Percentiles rank a stretch among this genome's conserved stretches.
phyloP scores from a whole-genome alignment of 257 asterid species.

The Handroanthus guayacan region DNA sequence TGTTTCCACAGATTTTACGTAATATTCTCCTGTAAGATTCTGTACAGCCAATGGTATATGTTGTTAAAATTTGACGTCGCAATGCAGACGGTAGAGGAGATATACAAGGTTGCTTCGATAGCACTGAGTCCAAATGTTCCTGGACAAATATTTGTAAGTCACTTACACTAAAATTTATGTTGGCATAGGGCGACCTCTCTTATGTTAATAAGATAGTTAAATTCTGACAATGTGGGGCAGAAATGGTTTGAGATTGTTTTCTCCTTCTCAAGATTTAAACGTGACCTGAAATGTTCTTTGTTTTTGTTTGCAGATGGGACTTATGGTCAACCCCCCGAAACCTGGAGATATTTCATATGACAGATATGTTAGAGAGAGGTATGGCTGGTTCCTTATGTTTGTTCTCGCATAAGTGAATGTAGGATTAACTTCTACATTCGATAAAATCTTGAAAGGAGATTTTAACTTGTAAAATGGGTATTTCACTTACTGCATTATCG shows the following conservation, averaged over 20 bases:
- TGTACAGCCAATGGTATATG: no score
- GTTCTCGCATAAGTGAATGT: neutral
- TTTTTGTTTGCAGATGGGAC: conserved; percentile 76
- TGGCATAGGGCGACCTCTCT: neutral
- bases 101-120: conserved; percentile 95
- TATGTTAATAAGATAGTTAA: neutral
- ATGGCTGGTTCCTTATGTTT: conserved; percentile 23
- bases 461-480: neutral
- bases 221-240: neutral
- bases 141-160: conserved; percentile 93
- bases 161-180: neutral
- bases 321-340: conserved; percentile 89
- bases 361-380: conserved; percentile 83
- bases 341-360: conserved; percentile 97
- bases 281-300: conserved; percentile 17
- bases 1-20: neutral
- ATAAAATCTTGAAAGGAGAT: neutral
- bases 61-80: no score
- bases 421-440: neutral
- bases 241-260: neutral
- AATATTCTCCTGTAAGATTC: no score
- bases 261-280: neutral
- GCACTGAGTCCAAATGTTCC: conserved; percentile 97
- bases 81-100: conserved; percentile 92
- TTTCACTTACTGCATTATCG: neutral